phyloP scores from a whole-genome alignment of 208 protist species.

The Herpetomonas tarakana region DNA sequence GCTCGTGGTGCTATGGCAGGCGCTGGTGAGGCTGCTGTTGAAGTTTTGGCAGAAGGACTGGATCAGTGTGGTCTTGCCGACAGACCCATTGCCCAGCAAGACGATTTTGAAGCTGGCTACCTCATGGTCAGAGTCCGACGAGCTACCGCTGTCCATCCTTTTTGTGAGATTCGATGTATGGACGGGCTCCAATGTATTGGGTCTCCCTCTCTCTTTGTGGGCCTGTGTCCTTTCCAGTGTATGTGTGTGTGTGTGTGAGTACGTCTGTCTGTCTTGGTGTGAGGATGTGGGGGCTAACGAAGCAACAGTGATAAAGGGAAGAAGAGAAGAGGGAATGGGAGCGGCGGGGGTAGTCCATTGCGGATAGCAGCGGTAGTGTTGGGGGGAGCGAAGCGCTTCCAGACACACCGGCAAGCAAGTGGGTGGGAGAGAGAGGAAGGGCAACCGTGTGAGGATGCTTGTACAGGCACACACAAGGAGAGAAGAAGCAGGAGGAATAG shows the following conservation, averaged over 20 bases:
- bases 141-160: constrained; percentile 76
- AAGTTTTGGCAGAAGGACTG: constrained; percentile 81
- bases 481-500: no score
- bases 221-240: not conserved
- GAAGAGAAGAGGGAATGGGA: constrained; percentile 8
- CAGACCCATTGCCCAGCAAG: constrained; percentile 80
- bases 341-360: no score
- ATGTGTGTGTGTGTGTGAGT: constrained; percentile 11
- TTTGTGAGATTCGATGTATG: no score
- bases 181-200: no score
- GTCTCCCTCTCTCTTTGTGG: no score
- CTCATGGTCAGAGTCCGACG: constrained; percentile 34
- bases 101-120: constrained; percentile 64
- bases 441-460: no score
- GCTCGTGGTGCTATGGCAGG: no score
- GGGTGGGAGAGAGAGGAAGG: no score
- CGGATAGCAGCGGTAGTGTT: no score
- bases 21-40: constrained; percentile 82
- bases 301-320: no score
- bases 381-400: constrained; percentile 1
- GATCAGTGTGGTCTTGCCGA: constrained; percentile 93
- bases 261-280: constrained; percentile 1
- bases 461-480: no score
- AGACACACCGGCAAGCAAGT: constrained; percentile 7
- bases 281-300: no score